These are phyloP conservation scores for Aspergillus phoenicis DNA, from an alignment of 2,329 filamentous ascomycete genomes.

Conservation along the genomic window DNA sequence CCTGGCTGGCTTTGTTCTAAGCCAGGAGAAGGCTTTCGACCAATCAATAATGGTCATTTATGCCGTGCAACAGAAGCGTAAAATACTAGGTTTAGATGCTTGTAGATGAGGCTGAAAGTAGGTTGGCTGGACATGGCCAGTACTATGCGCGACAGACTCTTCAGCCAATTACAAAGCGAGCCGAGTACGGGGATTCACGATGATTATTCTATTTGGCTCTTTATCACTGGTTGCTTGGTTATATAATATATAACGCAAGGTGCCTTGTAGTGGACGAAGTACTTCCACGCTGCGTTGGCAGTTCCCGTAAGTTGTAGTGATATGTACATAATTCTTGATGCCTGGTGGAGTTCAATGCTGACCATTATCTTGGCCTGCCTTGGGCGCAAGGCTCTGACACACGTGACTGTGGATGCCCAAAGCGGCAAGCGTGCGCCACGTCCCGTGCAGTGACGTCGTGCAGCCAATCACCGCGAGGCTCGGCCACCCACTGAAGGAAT, in stretches of 20 bases:
- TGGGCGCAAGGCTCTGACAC: constrained; percentile 15
- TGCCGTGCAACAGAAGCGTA: background rate
- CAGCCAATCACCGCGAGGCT: constrained; percentile 25
- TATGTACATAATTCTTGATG: no score
- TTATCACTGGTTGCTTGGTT: background rate
- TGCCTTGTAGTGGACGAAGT: no score
- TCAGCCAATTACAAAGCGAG: background rate
- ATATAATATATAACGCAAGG: background rate
- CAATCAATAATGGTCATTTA: background rate
- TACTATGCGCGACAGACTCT: background rate
- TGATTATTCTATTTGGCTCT: background rate
- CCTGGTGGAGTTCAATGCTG: background rate
- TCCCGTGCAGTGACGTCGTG: constrained; percentile 31
- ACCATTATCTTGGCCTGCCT: constrained; percentile 11
- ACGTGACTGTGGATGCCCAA: constrained; percentile 26
- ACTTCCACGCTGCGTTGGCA: background rate
- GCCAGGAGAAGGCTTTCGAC: background rate
- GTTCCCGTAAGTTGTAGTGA: background rate
- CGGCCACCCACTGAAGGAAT: constrained; percentile 30
- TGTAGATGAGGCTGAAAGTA: background rate
- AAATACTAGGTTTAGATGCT: background rate
- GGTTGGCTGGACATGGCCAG: background rate
- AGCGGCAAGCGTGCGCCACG: constrained; percentile 26
- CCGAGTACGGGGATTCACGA: background rate
- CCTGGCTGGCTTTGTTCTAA: no score